Evolutionary conservation across 108 stramenopile species (phyloP), one percentile per base, ranked within the genome.

Genomic region (Epipyxis sp.): DNA sequence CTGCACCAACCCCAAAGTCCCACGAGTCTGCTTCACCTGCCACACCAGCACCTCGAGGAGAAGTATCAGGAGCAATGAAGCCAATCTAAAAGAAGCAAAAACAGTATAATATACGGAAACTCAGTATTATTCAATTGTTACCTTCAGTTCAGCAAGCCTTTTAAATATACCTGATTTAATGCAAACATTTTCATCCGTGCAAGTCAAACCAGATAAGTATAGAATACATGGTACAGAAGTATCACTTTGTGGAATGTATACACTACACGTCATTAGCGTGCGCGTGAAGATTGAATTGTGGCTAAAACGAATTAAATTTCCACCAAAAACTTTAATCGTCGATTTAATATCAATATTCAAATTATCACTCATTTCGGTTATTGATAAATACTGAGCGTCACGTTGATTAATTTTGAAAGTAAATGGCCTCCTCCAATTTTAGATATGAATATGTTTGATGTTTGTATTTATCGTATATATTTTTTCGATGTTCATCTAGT

Each of bases 1-100:
- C 97, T 40, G 96, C 98, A 32, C 95, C 97, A 1, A 86, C 84
- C 13, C 98, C 98, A 45, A 99, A 87, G 80, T 99, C 98, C 77
- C 93, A 99, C 50, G 71, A 65, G 6, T 90, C 78, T 65, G 85
- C 87, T 90, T 88, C 81, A 30, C 82, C 82, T 1, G 82, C 42
- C 37, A 81, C 42, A 1, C 77, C 69, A 6, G 91, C 91, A 0
- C 93, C 94, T 42, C 98, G 91, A 1, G 96, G 96, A 71, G 90
- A 91, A 2, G 98, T 99, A 81, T 97, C 98, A 6, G 96, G 96
- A 80, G 93, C 87, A 61, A 97, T 93, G 25, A 99, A 82, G 42
- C 94, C 94, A 45, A 99, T 81, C 44, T 85, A 77, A 0, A 86
- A 74, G 1, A 84, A 83, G 43, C 34, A 44, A 41, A 6, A 41